Percentiles rank a stretch among this genome's conserved stretches.
Conservation (phyloP, 805 yeast species). For the Lachancea fermentati region DNA sequence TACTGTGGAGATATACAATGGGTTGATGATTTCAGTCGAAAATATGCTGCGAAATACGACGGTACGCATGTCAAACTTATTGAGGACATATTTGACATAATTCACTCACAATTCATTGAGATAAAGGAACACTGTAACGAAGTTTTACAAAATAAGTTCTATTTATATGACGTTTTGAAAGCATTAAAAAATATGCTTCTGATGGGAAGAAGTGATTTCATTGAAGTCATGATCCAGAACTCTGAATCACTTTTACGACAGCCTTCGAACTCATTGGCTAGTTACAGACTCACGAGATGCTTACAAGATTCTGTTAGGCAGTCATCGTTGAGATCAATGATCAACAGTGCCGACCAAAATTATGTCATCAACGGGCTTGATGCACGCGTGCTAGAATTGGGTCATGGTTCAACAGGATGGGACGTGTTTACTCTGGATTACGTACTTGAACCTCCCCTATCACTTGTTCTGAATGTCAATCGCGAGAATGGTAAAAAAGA, state of each 20-base stretch:
- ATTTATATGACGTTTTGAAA: constrained; percentile 47
- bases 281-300: constrained; percentile 59
- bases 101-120: constrained; percentile 44
- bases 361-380: constrained; percentile 55
- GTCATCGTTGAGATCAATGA: constrained; percentile 43
- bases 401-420: constrained; percentile 79
- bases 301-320: constrained; percentile 57
- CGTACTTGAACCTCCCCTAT: constrained; percentile 45
- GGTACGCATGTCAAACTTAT: constrained; percentile 3
- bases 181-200: constrained; percentile 62
- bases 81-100: constrained; percentile 30
- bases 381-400: constrained; percentile 72
- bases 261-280: constrained; percentile 57
- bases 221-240: constrained; percentile 54
- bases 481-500: constrained; percentile 43
- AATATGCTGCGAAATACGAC: constrained; percentile 17
- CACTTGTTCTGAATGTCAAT: constrained; percentile 49
- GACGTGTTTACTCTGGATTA: constrained; percentile 88
- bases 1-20: constrained; percentile 66
- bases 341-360: constrained; percentile 32
- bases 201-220: constrained; percentile 76
- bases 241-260: constrained; percentile 50
- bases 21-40: constrained; percentile 42
- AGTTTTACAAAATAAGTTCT: constrained; percentile 44
- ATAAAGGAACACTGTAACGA: constrained; percentile 46